These are phyloP conservation scores for Dactylellina leptospora DNA, from an alignment of 2,329 filamentous ascomycete genomes.

Conservation along the genomic window DNA sequence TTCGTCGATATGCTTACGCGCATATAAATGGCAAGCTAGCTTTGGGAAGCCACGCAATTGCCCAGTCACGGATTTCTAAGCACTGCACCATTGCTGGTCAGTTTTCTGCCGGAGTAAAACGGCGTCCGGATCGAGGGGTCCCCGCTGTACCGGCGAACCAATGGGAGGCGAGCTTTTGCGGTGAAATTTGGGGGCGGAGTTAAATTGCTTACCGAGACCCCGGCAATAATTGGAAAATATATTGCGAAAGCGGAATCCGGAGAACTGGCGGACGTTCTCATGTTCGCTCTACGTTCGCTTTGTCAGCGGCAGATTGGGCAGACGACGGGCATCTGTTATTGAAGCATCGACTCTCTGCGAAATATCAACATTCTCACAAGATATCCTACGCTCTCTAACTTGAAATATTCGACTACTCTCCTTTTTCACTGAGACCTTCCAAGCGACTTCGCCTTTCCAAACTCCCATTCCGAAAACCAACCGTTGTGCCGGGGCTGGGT, in stretches of 20 bases:
- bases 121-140: conserved; percentile 23
- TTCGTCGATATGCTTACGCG: conserved; percentile 11
- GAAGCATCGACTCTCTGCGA: conserved; percentile 31
- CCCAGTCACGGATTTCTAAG: conserved; percentile 37
- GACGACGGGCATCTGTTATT: background rate
- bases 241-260: conserved; percentile 30
- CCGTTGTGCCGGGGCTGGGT: background rate
- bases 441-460: background rate
- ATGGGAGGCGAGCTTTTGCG: background rate
- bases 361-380: conserved; percentile 9
- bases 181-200: conserved; percentile 17
- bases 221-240: conserved; percentile 8
- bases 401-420: background rate
- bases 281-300: conserved; percentile 21
- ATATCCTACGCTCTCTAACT: too few species aligned
- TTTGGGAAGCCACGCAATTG: conserved; percentile 32
- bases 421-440: background rate
- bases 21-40: conserved; percentile 1
- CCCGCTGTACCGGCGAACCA: conserved; percentile 12
- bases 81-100: conserved; percentile 11
- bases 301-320: conserved; percentile 20
- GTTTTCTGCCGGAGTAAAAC: conserved; percentile 17
- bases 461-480: background rate
- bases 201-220: conserved; percentile 36
- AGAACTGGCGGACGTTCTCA: conserved; percentile 46